Percentiles rank a stretch among this genome's conserved stretches.
phyloP scores from a whole-genome alignment of 768 basidiomycete genomes.

The Austroboletus eburneus region DNA sequence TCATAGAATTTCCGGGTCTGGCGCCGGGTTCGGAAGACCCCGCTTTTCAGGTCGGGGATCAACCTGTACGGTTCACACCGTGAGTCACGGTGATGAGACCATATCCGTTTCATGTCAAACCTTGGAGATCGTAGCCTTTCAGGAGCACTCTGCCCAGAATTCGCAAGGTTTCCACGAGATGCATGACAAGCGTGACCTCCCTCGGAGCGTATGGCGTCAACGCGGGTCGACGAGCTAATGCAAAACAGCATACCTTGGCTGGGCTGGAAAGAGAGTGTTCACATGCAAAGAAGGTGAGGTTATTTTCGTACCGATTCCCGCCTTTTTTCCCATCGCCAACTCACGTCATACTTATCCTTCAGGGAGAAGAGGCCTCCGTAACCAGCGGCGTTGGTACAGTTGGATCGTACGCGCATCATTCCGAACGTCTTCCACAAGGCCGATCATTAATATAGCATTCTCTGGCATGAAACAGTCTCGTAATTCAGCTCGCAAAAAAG shows the following conservation, averaged over 20 bases:
- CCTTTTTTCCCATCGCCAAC: not conserved
- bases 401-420: slow-evolving; percentile 40
- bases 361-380: slow-evolving; percentile 49
- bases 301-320: no score
- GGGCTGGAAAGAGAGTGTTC: slow-evolving; percentile 22
- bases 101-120: not conserved
- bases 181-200: slow-evolving; percentile 22
- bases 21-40: slow-evolving; percentile 28
- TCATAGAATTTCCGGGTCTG: slow-evolving; percentile 28
- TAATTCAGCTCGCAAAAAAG: slow-evolving; percentile 45
- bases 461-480: slow-evolving; percentile 33
- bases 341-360: not conserved
- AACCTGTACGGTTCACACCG: slow-evolving; percentile 24
- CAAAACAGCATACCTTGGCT: slow-evolving; percentile 25
- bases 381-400: slow-evolving; percentile 43
- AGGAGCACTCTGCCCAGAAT: slow-evolving; percentile 5
- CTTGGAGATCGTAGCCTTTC: slow-evolving; percentile 21
- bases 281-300: slow-evolving; percentile 37
- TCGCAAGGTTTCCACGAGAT: slow-evolving; percentile 3
- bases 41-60: slow-evolving; percentile 12
- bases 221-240: slow-evolving; percentile 5
- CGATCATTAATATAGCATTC: no score
- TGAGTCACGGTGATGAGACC: slow-evolving; percentile 9
- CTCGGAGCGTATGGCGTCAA: slow-evolving; percentile 14
- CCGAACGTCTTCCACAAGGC: no score